These are phyloP conservation scores for Cymbopogon citratus DNA, from an alignment of 176 grass and related monocot species.

Conservation along the genomic window DNA sequence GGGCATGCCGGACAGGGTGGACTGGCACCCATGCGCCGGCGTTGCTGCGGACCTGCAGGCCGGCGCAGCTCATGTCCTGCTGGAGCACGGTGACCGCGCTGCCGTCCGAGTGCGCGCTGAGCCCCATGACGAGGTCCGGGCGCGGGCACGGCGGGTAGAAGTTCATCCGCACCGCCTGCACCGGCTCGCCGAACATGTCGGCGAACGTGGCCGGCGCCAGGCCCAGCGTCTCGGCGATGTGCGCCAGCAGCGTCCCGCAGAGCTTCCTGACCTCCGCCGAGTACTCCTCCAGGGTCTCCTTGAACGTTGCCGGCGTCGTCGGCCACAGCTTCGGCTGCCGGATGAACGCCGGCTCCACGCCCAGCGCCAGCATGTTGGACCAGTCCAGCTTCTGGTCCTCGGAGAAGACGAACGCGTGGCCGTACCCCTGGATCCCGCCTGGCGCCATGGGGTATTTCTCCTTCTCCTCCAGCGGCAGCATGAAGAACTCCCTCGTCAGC, in stretches of 20 bases:
- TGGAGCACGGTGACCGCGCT: conserved; percentile 95
- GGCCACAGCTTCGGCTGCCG: conserved; percentile 72
- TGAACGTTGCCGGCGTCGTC: conserved; percentile 41
- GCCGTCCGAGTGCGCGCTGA: conserved; percentile 85
- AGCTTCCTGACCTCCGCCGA: conserved; percentile 50
- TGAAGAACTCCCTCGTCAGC: conserved; percentile 67
- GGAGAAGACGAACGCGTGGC: conserved; percentile 88
- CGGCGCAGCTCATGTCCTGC: conserved; percentile 50
- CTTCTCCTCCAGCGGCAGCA: conserved; percentile 85
- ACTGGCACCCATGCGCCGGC: conserved; percentile 54
- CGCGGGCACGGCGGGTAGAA: conserved; percentile 76
- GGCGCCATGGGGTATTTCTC: conserved; percentile 74
- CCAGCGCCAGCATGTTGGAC: conserved; percentile 94
- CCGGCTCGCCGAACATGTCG: conserved; percentile 70
- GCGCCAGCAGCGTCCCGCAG: conserved; percentile 44
- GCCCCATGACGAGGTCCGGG: conserved; percentile 65
- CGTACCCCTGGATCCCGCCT: conserved; percentile 78
- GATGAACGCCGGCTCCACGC: conserved; percentile 55
- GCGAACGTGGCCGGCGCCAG: conserved; percentile 38
- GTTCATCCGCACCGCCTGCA: conserved; percentile 87
- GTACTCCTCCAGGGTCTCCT: conserved; percentile 55
- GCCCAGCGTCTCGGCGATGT: conserved; percentile 47
- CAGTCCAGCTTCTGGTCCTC: conserved; percentile 94
- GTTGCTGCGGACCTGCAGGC: conserved; percentile 63
- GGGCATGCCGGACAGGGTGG: conserved; percentile 38